Evolutionary conservation across 2,329 filamentous ascomycete species (phyloP), one percentile per base, ranked within the genome.

Genomic region (Xylariales sp.): DNA sequence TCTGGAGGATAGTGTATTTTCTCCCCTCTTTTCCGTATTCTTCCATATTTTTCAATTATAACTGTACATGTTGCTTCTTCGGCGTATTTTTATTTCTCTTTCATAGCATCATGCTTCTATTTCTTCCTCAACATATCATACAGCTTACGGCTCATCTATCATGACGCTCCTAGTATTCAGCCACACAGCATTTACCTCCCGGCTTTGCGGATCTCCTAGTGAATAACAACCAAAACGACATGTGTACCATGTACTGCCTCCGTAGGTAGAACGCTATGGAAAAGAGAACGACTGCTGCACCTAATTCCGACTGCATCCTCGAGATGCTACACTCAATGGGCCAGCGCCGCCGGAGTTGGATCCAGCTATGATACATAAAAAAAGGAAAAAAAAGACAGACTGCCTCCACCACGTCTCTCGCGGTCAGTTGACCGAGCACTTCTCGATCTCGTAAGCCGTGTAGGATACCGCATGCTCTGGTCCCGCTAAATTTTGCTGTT

Each of bases 401-500:
- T n/a, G 36, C 36, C 62, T 52, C 58, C 58, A 34, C 43, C 56
- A 41, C 48, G 5, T 48, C 39, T 39, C 46, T 53, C 45, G 41
- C 36, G 46, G 56, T 65, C 60, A 46, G 32, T 28, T n/a, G 30
- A 55, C 55, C 48, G 23, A 41, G 41, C 30, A 48, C 28, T 36
- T 32, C 65, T 36, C 36, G 55, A 62, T 50, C 56, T 58, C 46
- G 49, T 61, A 16, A 30, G 34, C 46, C 55, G 52, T 57, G 52
- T 50, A 55, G 64, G 50, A 70, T 60, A 55, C 59, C 50, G 18
- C 43, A 65, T 69, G 56, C 66, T 68, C 70, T 68, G 66, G 62
- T 67, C 63, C 67, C 62, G 56, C 69, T 71, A 56, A 58, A 48
- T 36, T 43, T 54, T 71, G 64, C 70, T 72, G 73, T 67, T 71